A percentile compares a stretch with the other conserved stretches of the same genome.
phyloP scores from a whole-genome alignment of 306 rosid species.

The Phaseolus lunatus region DNA sequence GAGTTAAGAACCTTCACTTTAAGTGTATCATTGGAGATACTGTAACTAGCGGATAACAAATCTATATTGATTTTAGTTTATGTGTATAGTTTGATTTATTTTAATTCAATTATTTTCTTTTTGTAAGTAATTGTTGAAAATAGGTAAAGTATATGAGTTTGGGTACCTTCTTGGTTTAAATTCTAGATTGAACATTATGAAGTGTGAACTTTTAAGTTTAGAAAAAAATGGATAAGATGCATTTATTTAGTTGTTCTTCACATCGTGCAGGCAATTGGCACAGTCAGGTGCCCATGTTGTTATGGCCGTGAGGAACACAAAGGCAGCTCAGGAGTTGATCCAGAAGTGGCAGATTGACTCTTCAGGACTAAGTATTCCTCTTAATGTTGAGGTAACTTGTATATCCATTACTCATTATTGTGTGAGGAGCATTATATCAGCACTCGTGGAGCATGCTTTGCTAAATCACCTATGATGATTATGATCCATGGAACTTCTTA shows the following conservation, averaged over 20 bases:
- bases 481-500: constrained; percentile 13
- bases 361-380: constrained; percentile 82
- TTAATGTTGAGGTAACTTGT: constrained; percentile 81
- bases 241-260: constrained; percentile 2
- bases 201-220: background rate
- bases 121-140: background rate
- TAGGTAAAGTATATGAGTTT: background rate
- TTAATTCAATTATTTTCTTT: constrained; percentile 2
- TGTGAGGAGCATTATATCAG: constrained; percentile 14
- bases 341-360: constrained; percentile 92
- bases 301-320: constrained; percentile 97
- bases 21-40: background rate
- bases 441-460: constrained; percentile 22
- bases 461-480: constrained; percentile 3
- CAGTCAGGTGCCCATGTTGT: constrained; percentile 95
- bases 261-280: constrained; percentile 86
- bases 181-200: background rate
- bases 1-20: background rate
- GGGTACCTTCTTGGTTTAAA: constrained; percentile 17
- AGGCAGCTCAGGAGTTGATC: constrained; percentile 80
- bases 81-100: background rate
- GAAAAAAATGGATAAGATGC: constrained; percentile 3
- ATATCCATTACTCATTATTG: constrained; percentile 13
- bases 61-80: background rate
- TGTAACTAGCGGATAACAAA: background rate